Evolutionary conservation across 129 eudicot species (phyloP), one percentile per base, ranked within the genome.

Genomic region (Centella asiatica): DNA sequence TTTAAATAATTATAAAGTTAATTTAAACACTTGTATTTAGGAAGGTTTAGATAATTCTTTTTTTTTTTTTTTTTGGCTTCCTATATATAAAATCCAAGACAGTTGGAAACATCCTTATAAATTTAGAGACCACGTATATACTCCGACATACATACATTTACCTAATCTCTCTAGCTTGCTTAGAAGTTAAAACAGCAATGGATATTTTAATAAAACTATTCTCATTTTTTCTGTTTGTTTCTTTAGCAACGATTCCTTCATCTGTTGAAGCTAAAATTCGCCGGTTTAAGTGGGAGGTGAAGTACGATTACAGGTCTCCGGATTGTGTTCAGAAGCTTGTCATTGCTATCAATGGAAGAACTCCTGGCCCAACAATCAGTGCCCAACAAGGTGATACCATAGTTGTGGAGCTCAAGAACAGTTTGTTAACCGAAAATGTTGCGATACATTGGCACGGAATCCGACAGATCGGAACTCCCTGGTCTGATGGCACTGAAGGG

Each of bases 401-500:
- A 27, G 71, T 87, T 20, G 88, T 92, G 13, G 81, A 92, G 74
- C 79, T 87, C 62, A 81, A 64, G 22, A 87, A 92, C 78, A 82
- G 81, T 47, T 57, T 92, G 78, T n/a, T 75, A 15, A 92, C 99
- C 2, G 99, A 92, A 57, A 80, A 80, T 67, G 84, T 82, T 39
- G 90, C 95, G 2, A 78, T 92, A 37, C 99, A 92, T 62, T 87
- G 96, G 99, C 99, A 92, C 51, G 96, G 92, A 8, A 92, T 92
- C 31, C 57, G 95, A 75, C 99, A 92, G 92, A 95, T 92, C 51
- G 93, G 95, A 56, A 80, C 83, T 24, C 86, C 93, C 11, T 86
- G 97, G 97, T 67, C 65, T 64, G 95, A 86, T 77, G 95, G 97
- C 72, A 83, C 95, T 5, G 93, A 81, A 72, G 92, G 86, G 22